These are phyloP conservation scores for Fusarium agapanthi DNA, from an alignment of 2,329 filamentous ascomycete genomes.

Conservation along the genomic window DNA sequence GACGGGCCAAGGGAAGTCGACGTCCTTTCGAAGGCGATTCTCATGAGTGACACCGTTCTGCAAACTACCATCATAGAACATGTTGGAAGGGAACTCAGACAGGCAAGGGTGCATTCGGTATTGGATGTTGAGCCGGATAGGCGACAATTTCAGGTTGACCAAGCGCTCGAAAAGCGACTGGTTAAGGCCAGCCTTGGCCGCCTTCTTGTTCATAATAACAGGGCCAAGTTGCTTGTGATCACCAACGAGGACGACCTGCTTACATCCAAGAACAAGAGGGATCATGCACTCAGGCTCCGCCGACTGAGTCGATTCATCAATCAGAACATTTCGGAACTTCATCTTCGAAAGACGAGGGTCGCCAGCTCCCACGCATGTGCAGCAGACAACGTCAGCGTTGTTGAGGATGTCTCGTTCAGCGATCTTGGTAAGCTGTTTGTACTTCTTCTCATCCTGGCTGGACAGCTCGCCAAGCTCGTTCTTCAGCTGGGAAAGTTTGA, in stretches of 20 bases:
- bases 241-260: conserved; percentile 97
- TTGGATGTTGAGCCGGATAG: conserved; percentile 94
- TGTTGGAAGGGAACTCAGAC: conserved; percentile 97
- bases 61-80: conserved; percentile 98
- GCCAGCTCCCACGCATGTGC: conserved; percentile 96
- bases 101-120: conserved; percentile 99
- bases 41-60: conserved; percentile 95
- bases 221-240: conserved; percentile 98
- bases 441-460: conserved; percentile 97
- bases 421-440: conserved; percentile 92
- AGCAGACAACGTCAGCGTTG: conserved; percentile 98
- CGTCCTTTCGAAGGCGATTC: conserved; percentile 87
- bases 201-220: conserved; percentile 99
- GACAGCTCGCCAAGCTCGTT: conserved; percentile 89
- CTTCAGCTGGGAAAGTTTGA: conserved; percentile 93
- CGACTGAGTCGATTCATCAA: conserved; percentile 98
- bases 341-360: conserved; percentile 95
- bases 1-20: conserved; percentile 98
- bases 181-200: conserved; percentile 95
- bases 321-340: conserved; percentile 97
- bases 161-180: conserved; percentile 98
- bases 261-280: conserved; percentile 93
- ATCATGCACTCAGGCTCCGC: conserved; percentile 99
- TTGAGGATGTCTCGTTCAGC: conserved; percentile 94
- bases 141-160: conserved; percentile 87